These are phyloP conservation scores for Zygoascus sp. DNA, from an alignment of 1,139 yeast species.

Conservation along the genomic window DNA sequence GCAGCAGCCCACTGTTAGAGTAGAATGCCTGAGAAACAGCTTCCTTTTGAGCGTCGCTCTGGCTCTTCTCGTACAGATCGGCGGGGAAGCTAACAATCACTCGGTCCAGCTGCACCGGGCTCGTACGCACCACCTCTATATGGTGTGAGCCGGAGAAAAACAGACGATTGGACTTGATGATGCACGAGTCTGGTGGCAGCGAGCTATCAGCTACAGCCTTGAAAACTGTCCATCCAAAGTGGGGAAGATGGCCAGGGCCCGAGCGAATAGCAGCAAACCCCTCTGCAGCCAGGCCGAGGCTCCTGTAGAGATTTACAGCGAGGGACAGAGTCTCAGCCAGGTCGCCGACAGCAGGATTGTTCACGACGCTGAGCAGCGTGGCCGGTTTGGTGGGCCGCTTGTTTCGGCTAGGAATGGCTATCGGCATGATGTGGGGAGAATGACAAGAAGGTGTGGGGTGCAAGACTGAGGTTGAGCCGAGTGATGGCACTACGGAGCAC, in stretches of 20 bases:
- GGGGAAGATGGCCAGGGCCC: slow-evolving; percentile 7
- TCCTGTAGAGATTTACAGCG: neutral
- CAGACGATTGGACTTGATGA: slow-evolving; percentile 16
- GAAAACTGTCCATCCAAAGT: slow-evolving; percentile 13
- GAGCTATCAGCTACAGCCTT: neutral
- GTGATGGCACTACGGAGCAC: too few relatives aligned
- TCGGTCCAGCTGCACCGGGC: slow-evolving; percentile 22
- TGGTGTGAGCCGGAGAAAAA: slow-evolving; percentile 16
- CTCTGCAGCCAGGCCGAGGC: slow-evolving; percentile 4
- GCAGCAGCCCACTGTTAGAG: slow-evolving; percentile 20
- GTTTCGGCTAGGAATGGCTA: neutral
- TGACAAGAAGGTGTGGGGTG: slow-evolving; percentile 1
- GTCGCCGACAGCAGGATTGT: neutral
- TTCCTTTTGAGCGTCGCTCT: slow-evolving; percentile 14
- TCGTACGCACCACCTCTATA: slow-evolving; percentile 20
- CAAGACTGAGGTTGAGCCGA: neutral
- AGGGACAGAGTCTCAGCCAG: neutral
- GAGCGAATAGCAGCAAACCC: slow-evolving; percentile 6
- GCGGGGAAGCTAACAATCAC: slow-evolving; percentile 26
- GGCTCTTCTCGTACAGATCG: slow-evolving; percentile 21
- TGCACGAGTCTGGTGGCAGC: slow-evolving; percentile 22
- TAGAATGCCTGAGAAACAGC: slow-evolving; percentile 13
- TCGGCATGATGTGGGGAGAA: slow-evolving; percentile 3
- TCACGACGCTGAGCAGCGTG: neutral
- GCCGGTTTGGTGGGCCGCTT: neutral